Base-by-base conservation (phyloP, 1,284 basidiomycete genomes). In the Rugosomyces carneus region DNA sequence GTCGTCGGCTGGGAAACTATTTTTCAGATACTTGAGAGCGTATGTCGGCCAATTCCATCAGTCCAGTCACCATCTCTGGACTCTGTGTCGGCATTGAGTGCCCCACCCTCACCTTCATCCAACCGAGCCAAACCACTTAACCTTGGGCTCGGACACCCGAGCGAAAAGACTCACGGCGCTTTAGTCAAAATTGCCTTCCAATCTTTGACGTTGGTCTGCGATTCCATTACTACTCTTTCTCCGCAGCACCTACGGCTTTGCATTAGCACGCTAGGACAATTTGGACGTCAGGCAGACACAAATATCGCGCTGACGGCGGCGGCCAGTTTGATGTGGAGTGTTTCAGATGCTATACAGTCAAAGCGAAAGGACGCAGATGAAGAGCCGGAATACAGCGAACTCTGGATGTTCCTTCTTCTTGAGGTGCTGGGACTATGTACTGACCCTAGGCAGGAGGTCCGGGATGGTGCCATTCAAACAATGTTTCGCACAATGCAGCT, bases 281-380 rank as follows among this genome's bases (percentile, higher is more conserved):
- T 96, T 62, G 92, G 93, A 20, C 77, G 84, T 19, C 95, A 98
- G 58, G 75, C 80, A 6, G 95, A 99, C 57, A 93, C 95, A 40
- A 98, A 98, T 58, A 95, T 98, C 43, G 89, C 94, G 1, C 71
- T 99, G 38, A 95, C 93, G 0, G 91, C 92, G 0, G 89, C 91
- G 2, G 91, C 92, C 36, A 88, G 85, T 49, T 68, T 95, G 1
- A 70, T 96, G 5, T 96, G 93, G 93, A 87, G 88, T 48, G 89
- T 97, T 0, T 95, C 93, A 0, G 93, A 97, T 61, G 88, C 87
- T 0, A 90, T 93, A 23, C 89, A 93, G 63, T 75, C 82, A 38
- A 81, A 85, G 62, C 76, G 81, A 43, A 84, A 81, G 55, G 80
- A 83, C 53, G 73, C 68, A 4, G 77, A 81, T 36, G 68, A 75